phyloP scores from a whole-genome alignment of 441 rosid species.

The Erodium moschatum region DNA sequence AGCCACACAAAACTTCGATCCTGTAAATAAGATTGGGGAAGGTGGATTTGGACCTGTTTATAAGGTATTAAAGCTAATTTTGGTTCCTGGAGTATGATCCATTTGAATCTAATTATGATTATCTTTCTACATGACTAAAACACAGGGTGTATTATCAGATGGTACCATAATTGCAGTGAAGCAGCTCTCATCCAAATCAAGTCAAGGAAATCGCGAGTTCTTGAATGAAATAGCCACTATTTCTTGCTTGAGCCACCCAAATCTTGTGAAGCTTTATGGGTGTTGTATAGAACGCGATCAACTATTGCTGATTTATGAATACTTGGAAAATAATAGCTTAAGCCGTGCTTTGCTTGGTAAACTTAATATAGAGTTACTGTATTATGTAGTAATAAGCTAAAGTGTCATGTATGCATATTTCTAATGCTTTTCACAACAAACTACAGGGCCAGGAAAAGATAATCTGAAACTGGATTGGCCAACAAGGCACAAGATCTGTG shows the following conservation, averaged over 20 bases:
- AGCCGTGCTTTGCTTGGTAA: conserved; percentile 53
- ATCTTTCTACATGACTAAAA: not conserved
- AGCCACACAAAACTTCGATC: conserved; percentile 58
- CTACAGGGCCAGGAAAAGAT: conserved; percentile 33
- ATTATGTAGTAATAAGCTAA: not conserved
- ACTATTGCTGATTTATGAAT: conserved; percentile 58
- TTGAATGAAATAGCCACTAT: conserved; percentile 59
- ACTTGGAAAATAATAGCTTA: conserved; percentile 66
- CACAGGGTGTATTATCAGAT: conserved; percentile 48
- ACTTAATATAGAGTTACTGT: conserved; percentile 17
- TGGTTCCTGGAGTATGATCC: not conserved
- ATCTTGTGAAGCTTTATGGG: conserved; percentile 68
- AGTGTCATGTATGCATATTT: not conserved
- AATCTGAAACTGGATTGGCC: conserved; percentile 45
- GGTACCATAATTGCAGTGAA: conserved; percentile 58
- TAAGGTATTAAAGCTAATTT: conserved; percentile 37
- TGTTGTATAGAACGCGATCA: conserved; percentile 61
- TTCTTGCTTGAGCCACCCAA: conserved; percentile 58
- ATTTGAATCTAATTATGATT: not conserved
- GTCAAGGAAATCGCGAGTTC: conserved; percentile 65
- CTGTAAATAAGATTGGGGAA: conserved; percentile 67
- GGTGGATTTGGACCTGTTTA: conserved; percentile 82
- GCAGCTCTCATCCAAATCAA: conserved; percentile 59
- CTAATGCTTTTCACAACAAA: conserved; percentile 15
- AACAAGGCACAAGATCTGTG: conserved; percentile 40